Conservation (phyloP, 805 yeast genomes). For the Barnettozyma pratensis region DNA sequence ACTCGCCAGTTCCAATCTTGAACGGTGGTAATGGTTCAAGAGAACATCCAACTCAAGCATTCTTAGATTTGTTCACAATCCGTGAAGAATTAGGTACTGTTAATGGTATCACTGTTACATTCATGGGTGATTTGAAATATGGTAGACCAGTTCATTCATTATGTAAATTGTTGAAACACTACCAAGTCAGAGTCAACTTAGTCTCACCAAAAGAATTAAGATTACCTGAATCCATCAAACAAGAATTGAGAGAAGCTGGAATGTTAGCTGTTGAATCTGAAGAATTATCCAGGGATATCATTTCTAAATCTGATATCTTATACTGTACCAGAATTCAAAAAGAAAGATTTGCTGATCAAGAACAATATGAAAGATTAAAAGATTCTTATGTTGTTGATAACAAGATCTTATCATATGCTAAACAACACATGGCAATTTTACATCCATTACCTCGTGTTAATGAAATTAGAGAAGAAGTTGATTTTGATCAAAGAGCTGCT, state of each 20-base stretch:
- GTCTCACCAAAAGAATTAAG: slow-evolving; percentile 87
- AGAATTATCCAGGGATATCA: slow-evolving; percentile 75
- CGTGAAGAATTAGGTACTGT: slow-evolving; percentile 99
- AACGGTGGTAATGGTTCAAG: slow-evolving; percentile 98
- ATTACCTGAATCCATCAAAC: slow-evolving; percentile 69
- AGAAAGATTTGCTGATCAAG: slow-evolving; percentile 80
- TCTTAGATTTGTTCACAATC: slow-evolving; percentile 93
- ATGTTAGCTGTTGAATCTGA: slow-evolving; percentile 72
- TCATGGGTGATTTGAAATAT: slow-evolving; percentile 97
- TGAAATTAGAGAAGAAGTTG: slow-evolving; percentile 97
- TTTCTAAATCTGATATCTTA: slow-evolving; percentile 87
- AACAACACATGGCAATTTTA: slow-evolving; percentile 98
- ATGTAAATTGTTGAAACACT: slow-evolving; percentile 83
- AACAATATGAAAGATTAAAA: slow-evolving; percentile 81
- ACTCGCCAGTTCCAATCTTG: slow-evolving; percentile 93
- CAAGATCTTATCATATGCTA: slow-evolving; percentile 84
- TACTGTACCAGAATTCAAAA: slow-evolving; percentile 98
- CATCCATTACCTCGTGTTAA: slow-evolving; percentile 97
- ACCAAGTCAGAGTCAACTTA: slow-evolving; percentile 88
- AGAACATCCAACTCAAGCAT: slow-evolving; percentile 99
- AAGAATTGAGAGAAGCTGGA: slow-evolving; percentile 59
- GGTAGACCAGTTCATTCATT: slow-evolving; percentile 99
- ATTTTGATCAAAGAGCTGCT: slow-evolving; percentile 98
- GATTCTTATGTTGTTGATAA: slow-evolving; percentile 91
- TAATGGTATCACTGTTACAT: slow-evolving; percentile 94